Percentiles rank a stretch among this genome's conserved stretches.
Conservation (phyloP, 495 filamentous ascomycete species). For the Xylaria palmicola region DNA sequence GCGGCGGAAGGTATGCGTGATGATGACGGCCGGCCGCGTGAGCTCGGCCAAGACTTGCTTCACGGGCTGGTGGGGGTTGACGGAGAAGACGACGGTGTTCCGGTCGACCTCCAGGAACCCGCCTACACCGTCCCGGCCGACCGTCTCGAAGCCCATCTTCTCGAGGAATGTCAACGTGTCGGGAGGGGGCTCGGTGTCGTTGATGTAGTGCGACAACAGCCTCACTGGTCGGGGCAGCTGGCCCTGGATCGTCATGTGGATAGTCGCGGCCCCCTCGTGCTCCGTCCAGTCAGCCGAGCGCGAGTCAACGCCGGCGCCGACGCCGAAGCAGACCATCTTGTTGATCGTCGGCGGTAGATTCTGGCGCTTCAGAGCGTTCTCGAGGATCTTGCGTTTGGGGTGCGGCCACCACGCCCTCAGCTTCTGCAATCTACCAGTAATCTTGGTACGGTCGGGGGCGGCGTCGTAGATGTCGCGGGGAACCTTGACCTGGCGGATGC, state of each 20-base stretch:
- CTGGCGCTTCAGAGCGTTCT: neutral
- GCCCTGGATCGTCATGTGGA: neutral
- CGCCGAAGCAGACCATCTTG: slow-evolving; percentile 11
- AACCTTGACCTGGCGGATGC: neutral
- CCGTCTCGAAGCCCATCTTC: neutral
- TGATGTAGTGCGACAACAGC: neutral
- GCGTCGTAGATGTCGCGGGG: too few relatives aligned
- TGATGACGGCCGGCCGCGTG: slow-evolving; percentile 27
- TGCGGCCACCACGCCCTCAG: too few relatives aligned
- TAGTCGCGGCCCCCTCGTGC: neutral
- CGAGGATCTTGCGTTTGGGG: too few relatives aligned
- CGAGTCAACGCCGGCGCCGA: neutral
- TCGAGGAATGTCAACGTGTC: neutral
- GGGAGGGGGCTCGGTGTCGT: neutral
- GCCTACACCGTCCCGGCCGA: neutral
- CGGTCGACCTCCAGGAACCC: slow-evolving; percentile 30
- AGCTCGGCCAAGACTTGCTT: slow-evolving; percentile 29
- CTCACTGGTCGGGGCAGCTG: neutral
- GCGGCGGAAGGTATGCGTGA: slow-evolving; percentile 5
- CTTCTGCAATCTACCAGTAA: neutral
- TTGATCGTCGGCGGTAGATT: neutral
- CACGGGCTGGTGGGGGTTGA: slow-evolving; percentile 17
- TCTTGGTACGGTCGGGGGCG: too few relatives aligned
- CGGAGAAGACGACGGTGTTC: slow-evolving; percentile 20
- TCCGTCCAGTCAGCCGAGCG: neutral